A percentile compares a stretch with the other conserved stretches of the same genome.
Conservation (phyloP, 352 stramenopile species). For the Globisporangium irregulare region DNA sequence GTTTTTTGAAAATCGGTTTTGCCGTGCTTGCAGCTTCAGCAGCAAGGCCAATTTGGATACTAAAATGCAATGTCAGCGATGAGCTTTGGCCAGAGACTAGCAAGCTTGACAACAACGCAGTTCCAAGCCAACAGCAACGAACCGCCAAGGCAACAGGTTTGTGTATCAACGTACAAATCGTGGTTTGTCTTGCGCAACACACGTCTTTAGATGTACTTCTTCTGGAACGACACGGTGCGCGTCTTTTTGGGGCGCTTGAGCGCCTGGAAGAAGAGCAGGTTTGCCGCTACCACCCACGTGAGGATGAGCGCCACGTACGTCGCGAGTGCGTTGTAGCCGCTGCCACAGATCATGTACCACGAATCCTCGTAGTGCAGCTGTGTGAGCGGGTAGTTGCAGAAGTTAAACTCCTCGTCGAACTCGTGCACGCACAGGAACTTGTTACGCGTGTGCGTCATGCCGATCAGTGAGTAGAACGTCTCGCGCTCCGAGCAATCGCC, state of each 20-base stretch:
- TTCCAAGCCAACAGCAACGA: neutral
- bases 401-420: constrained; percentile 81
- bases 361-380: constrained; percentile 69
- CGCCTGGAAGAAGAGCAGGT: constrained; percentile 49
- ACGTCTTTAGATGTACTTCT: constrained; percentile 30
- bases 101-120: neutral
- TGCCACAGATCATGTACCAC: constrained; percentile 86
- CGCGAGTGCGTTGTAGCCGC: constrained; percentile 50
- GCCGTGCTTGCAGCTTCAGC: no score
- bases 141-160: neutral
- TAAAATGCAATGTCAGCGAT: no score
- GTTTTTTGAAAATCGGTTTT: no score
- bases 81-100: no score
- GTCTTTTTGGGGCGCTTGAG: constrained; percentile 69
- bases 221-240: constrained; percentile 55
- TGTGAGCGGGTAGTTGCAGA: constrained; percentile 79
- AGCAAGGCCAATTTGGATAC: no score
- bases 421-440: constrained; percentile 74
- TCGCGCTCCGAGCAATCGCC: constrained; percentile 68
- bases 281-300: constrained; percentile 17
- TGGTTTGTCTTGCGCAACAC: neutral
- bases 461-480: constrained; percentile 57
- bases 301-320: constrained; percentile 56
- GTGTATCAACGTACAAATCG: neutral
- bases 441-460: constrained; percentile 48